Conservation (phyloP, 129 eudicot species). For the Logfia minima region DNA sequence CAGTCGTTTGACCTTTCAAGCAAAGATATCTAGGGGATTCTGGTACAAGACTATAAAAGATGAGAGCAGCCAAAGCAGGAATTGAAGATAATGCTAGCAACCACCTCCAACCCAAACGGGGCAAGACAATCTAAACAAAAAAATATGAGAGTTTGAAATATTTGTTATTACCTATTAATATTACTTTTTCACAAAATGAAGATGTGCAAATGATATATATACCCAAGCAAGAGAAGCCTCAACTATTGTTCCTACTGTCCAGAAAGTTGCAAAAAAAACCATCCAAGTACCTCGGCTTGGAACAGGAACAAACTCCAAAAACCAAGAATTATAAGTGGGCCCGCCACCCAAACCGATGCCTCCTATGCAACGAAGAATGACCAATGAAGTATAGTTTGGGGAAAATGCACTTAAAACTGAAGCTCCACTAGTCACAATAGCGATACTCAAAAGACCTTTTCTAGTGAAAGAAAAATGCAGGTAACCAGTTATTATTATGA, state of each 20-base stretch:
- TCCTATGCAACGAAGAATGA: constrained; percentile 64
- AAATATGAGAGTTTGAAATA: background rate
- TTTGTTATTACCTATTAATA: background rate
- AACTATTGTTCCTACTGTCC: constrained; percentile 70
- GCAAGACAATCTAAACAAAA: constrained; percentile 53
- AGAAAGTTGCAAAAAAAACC: constrained; percentile 67
- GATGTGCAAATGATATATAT: constrained; percentile 24
- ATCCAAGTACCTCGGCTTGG: constrained; percentile 81
- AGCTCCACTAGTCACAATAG: constrained; percentile 58
- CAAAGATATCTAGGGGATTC: constrained; percentile 75
- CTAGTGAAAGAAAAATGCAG: constrained; percentile 40
- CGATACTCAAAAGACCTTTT: constrained; percentile 72
- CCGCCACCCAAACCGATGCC: constrained; percentile 87
- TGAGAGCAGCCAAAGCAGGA: constrained; percentile 56
- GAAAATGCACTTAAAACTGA: constrained; percentile 66
- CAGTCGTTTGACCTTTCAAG: constrained; percentile 46
- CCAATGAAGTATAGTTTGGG: constrained; percentile 57
- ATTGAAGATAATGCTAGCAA: constrained; percentile 63
- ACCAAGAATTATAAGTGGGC: constrained; percentile 72
- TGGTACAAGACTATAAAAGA: constrained; percentile 43
- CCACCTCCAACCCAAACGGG: constrained; percentile 83
- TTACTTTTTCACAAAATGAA: background rate
- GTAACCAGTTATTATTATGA: constrained; percentile 23
- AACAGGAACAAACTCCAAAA: constrained; percentile 79
- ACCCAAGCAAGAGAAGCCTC: constrained; percentile 89